Percentiles rank a stretch among this genome's conserved stretches.
Evolutionary conservation across 768 basidiomycete species (phyloP).

Genomic region (Rhizopogon salebrosus): DNA sequence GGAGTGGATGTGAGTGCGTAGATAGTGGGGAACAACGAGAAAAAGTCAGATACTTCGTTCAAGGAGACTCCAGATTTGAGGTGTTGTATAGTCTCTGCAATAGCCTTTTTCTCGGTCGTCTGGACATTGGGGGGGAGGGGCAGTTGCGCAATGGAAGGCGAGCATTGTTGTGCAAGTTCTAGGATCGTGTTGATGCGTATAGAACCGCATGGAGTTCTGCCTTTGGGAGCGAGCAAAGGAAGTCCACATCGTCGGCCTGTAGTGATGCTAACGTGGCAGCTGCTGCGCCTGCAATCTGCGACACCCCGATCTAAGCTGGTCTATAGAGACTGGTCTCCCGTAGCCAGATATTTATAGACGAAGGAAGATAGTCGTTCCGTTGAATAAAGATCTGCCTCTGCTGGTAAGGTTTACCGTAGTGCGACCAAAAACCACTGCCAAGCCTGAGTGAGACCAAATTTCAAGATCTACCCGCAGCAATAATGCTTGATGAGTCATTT

Average conservation of each 20-base stretch:
- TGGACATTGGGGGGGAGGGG: too few relatives aligned
- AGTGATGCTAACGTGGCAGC: constrained; percentile 52
- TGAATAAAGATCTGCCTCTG: too few relatives aligned
- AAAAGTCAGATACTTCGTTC: constrained; percentile 65
- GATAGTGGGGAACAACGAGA: constrained; percentile 70
- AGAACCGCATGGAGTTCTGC: constrained; percentile 86
- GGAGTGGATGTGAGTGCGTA: constrained; percentile 71
- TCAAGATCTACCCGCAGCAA: too few relatives aligned
- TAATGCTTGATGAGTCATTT: too few relatives aligned
- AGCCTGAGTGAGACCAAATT: too few relatives aligned
- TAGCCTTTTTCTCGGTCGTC: constrained; percentile 14
- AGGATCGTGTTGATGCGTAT: constrained; percentile 65
- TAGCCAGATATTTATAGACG: too few relatives aligned
- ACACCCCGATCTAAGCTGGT: background rate
- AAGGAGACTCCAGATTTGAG: constrained; percentile 39
- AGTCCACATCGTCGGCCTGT: constrained; percentile 43
- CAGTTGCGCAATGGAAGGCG: constrained; percentile 1
- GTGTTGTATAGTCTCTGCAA: constrained; percentile 34
- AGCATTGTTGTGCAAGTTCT: constrained; percentile 48
- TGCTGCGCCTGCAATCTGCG: constrained; percentile 25
- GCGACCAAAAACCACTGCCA: too few relatives aligned
- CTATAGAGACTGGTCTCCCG: too few relatives aligned
- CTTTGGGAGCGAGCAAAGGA: constrained; percentile 65
- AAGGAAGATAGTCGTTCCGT: too few relatives aligned
- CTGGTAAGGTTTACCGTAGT: too few relatives aligned